phyloP scores from a whole-genome alignment of 352 stramenopile species.

The Globisporangium sylvaticum region DNA sequence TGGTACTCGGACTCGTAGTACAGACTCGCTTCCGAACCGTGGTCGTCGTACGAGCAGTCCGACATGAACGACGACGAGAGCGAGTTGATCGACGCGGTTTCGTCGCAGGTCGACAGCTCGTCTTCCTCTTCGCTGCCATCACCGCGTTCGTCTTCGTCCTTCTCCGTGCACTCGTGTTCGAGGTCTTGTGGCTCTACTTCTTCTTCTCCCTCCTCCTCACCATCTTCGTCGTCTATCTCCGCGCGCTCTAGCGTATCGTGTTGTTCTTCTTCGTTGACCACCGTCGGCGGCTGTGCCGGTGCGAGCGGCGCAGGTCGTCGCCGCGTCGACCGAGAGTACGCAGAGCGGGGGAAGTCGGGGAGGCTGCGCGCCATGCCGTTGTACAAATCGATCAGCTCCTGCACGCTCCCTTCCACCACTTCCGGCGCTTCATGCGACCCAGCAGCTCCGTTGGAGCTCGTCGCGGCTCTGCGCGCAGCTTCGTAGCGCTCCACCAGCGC shows the following conservation, averaged over 20 bases:
- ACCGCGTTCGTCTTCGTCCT: not conserved
- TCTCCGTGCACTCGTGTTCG: not conserved
- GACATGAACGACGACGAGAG: slow-evolving; percentile 17
- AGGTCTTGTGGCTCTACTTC: not conserved
- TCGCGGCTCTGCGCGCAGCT: not conserved
- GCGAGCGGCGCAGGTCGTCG: not conserved
- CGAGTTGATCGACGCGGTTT: slow-evolving; percentile 17
- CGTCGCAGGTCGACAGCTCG: slow-evolving; percentile 15
- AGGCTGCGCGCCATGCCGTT: slow-evolving; percentile 16
- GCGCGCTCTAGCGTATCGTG: not conserved
- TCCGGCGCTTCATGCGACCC: not conserved
- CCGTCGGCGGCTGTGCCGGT: not conserved
- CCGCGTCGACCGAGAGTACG: slow-evolving; percentile 12
- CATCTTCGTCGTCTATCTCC: not conserved
- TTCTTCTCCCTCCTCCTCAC: not conserved
- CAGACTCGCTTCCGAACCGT: slow-evolving; percentile 3
- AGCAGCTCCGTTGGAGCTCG: not conserved
- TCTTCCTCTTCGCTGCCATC: slow-evolving; percentile 6
- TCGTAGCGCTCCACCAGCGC: slow-evolving; percentile 16
- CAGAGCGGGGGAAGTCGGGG: slow-evolving; percentile 8
- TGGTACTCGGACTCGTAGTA: slow-evolving; percentile 17
- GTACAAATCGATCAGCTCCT: slow-evolving; percentile 9
- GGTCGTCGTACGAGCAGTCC: slow-evolving; percentile 15
- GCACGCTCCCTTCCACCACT: slow-evolving; percentile 10
- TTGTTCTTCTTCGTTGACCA: not conserved